Percentiles rank a stretch among this genome's conserved stretches.
Conservation (phyloP, 176 grass and related monocot species). For the Neostapfia colusana region DNA sequence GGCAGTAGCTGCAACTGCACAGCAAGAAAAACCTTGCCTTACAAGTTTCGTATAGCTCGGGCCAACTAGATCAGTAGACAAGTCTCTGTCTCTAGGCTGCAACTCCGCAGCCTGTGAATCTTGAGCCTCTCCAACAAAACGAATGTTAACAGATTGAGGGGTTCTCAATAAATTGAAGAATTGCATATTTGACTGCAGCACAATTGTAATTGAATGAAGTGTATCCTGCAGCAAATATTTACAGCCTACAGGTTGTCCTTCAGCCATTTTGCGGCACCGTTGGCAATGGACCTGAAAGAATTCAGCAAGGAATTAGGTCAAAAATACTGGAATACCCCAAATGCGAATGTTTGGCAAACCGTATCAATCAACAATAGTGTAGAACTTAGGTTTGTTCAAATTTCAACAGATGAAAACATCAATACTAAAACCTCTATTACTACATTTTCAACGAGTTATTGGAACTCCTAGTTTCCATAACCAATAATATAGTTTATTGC, state of each 20-base stretch:
- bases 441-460: not conserved
- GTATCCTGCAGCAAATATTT: constrained; percentile 32
- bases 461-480: not conserved
- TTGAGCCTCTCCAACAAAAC: constrained; percentile 33
- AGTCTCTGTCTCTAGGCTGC: not conserved
- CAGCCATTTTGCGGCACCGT: constrained; percentile 66
- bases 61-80: constrained; percentile 39
- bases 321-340: not conserved
- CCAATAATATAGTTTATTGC: not conserved
- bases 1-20: not conserved
- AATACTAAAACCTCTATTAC: constrained; percentile 1
- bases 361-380: not conserved
- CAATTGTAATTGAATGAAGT: not conserved
- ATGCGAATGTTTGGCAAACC: not conserved
- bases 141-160: constrained; percentile 2
- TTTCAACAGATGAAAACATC: constrained; percentile 8
- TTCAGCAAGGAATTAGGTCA: constrained; percentile 28
- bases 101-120: constrained; percentile 22
- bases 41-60: not conserved
- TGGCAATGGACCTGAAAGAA: constrained; percentile 59
- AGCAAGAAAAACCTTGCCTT: constrained; percentile 29
- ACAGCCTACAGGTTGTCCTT: constrained; percentile 64
- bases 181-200: constrained; percentile 21
- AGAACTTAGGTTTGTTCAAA: not conserved
- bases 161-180: constrained; percentile 43